Base-by-base conservation (phyloP, 2,329 filamentous ascomycete genomes). In the Fusarium azukiicola region DNA sequence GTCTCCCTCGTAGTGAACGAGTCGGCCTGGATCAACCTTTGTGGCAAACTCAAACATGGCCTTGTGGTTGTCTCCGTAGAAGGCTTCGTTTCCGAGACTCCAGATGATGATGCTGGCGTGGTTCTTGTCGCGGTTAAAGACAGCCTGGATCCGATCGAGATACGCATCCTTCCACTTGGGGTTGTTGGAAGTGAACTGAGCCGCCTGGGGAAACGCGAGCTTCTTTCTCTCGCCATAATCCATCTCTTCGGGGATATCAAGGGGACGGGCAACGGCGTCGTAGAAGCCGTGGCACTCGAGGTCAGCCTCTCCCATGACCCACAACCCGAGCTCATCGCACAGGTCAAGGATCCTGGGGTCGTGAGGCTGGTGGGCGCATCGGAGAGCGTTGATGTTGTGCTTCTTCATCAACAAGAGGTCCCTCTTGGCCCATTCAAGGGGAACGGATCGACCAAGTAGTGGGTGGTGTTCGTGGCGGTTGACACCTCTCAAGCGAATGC, bases 11-110 rank as follows among this genome's bases (percentile, higher is more conserved):
- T 96, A 96, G 83, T 96, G 94, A 1, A 96, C 88, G 0, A 92
- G 89, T 10, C 94, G 88, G 2, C 90, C 90, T 0, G 91, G 88
- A 78, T 96, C 94, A n/a, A 90, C 87, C 2, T 86, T 74, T 75
- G 93, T 94, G 67, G 91, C 90, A 83, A 91, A 94, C 6, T 93
- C 87, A 79, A 94, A 94, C 95, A 96, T 96, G 46, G 92, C 92
- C 61, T 89, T 89, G 81, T 95, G 93, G 81, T 96, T 96, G 13
- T 88, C 87, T 1, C 95, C 95, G 80, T 95, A 96, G 82, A 95
- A 96, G 0, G 94, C 92, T 83, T 96, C 95, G 80, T 96, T 96
- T 0, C 95, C 95, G 0, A 96, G 88, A 63, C 93, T 95, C 95
- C 95, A 96, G 54, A 96, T 92, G 66, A 96, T 93, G 67, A 96